These are phyloP conservation scores for Albugo candida DNA, from an alignment of 352 stramenopile species.

Conservation along the genomic window DNA sequence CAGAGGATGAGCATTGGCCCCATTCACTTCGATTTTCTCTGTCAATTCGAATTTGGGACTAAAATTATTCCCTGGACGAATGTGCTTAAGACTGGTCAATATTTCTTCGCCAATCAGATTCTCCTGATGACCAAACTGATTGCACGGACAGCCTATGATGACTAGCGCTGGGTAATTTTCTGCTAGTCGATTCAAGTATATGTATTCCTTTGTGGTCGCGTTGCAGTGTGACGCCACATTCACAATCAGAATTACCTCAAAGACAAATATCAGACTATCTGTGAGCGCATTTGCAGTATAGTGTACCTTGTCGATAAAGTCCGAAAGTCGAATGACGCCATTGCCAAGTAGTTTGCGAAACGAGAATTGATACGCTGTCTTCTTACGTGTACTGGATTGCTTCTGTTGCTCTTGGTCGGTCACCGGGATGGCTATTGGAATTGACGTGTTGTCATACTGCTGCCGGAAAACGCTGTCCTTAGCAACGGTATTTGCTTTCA, in stretches of 20 bases:
- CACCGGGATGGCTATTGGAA: constrained; percentile 2
- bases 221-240: constrained; percentile 73
- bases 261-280: not conserved
- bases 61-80: constrained; percentile 51
- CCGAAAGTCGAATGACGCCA: constrained; percentile 38
- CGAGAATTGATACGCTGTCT: constrained; percentile 55
- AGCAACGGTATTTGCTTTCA: no score
- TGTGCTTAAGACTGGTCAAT: constrained; percentile 46
- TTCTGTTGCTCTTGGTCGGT: constrained; percentile 4
- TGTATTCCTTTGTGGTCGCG: constrained; percentile 50
- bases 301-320: constrained; percentile 33
- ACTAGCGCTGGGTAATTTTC: constrained; percentile 38
- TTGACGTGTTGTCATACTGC: no score
- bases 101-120: constrained; percentile 67
- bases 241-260: constrained; percentile 31
- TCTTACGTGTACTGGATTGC: constrained; percentile 12
- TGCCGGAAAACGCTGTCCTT: no score
- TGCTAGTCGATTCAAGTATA: constrained; percentile 48
- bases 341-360: constrained; percentile 42
- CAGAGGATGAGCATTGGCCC: constrained; percentile 49
- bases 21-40: constrained; percentile 67
- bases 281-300: not conserved
- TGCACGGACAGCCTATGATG: constrained; percentile 56
- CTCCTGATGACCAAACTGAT: constrained; percentile 70
- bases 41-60: constrained; percentile 47